These are phyloP conservation scores for Cyclotella kingstonii DNA, from an alignment of 108 stramenopile species.

Conservation along the genomic window DNA sequence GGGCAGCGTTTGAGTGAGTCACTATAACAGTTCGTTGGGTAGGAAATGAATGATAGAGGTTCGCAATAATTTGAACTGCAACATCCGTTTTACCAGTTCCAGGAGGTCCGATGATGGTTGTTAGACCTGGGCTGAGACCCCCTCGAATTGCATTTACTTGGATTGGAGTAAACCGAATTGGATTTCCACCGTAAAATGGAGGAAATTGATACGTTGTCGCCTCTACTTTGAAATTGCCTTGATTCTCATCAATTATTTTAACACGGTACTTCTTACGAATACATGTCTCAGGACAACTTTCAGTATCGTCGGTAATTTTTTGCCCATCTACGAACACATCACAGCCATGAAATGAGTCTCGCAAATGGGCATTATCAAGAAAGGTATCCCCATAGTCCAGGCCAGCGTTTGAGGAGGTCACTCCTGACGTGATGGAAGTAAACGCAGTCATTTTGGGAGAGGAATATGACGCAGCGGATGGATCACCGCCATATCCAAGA, in stretches of 20 bases:
- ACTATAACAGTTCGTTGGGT: constrained; percentile 92
- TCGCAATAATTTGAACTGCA: constrained; percentile 95
- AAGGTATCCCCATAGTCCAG: constrained; percentile 94
- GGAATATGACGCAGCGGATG: constrained; percentile 68
- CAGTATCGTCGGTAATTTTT: constrained; percentile 13
- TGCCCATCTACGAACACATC: constrained; percentile 45
- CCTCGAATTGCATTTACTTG: constrained; percentile 96
- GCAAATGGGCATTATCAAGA: constrained; percentile 68
- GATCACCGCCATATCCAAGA: constrained; percentile 87
- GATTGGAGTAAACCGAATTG: constrained; percentile 90
- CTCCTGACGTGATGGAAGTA: constrained; percentile 73
- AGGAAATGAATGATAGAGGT: constrained; percentile 92
- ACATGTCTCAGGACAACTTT: constrained; percentile 3
- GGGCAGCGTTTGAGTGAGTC: constrained; percentile 97
- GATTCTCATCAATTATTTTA: constrained; percentile 40
- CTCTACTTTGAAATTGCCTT: constrained; percentile 33
- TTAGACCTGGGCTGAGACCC: constrained; percentile 92
- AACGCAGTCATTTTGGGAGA: constrained; percentile 65
- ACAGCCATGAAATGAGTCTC: constrained; percentile 60
- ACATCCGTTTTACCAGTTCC: constrained; percentile 82
- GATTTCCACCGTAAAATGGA: constrained; percentile 62
- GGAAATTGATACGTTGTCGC: constrained; percentile 52
- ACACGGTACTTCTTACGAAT: constrained; percentile 57
- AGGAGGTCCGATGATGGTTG: constrained; percentile 95
- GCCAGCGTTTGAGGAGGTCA: constrained; percentile 59